These are phyloP conservation scores for maize (Zea mays) DNA, from an alignment of 176 grass and related monocot genomes.

Conservation along the genomic window DNA sequence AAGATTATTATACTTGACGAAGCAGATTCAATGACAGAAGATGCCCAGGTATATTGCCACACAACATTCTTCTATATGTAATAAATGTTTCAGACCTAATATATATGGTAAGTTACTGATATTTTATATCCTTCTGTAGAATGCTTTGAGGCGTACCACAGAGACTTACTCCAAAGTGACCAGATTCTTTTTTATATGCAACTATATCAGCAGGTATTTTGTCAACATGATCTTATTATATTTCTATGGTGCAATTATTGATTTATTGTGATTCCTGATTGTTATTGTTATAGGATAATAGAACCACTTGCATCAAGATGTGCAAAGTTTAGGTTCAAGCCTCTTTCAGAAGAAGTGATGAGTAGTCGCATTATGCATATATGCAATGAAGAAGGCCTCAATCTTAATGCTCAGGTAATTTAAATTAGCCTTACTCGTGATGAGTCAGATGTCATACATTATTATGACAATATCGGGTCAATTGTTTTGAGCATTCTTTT, in stretches of 20 bases:
- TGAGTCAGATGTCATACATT: neutral
- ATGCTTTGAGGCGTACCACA: conserved; percentile 81
- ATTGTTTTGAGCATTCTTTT: neutral
- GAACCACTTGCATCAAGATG: conserved; percentile 97
- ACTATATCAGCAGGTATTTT: conserved; percentile 98
- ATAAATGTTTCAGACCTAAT: conserved; percentile 21
- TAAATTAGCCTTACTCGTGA: neutral
- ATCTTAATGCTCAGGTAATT: conserved; percentile 74
- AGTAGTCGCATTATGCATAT: conserved; percentile 87
- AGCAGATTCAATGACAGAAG: conserved; percentile 99
- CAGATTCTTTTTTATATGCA: conserved; percentile 99
- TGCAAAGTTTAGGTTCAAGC: conserved; percentile 99
- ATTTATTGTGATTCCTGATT: conserved; percentile 1
- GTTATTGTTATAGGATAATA: conserved; percentile 72
- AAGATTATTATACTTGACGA: conserved; percentile 99
- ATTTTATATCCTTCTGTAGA: conserved; percentile 49
- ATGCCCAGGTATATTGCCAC: conserved; percentile 77
- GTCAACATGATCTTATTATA: conserved; percentile 9
- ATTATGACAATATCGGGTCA: neutral
- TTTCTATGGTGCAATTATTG: conserved; percentile 8
- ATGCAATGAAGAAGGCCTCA: conserved; percentile 87
- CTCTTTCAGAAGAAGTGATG: conserved; percentile 93
- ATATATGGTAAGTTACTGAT: conserved; percentile 5
- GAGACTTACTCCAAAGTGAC: conserved; percentile 97
- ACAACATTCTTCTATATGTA: conserved; percentile 26